Base-by-base conservation (phyloP, 768 basidiomycete species). In the Paxillus ammoniavirescens region DNA sequence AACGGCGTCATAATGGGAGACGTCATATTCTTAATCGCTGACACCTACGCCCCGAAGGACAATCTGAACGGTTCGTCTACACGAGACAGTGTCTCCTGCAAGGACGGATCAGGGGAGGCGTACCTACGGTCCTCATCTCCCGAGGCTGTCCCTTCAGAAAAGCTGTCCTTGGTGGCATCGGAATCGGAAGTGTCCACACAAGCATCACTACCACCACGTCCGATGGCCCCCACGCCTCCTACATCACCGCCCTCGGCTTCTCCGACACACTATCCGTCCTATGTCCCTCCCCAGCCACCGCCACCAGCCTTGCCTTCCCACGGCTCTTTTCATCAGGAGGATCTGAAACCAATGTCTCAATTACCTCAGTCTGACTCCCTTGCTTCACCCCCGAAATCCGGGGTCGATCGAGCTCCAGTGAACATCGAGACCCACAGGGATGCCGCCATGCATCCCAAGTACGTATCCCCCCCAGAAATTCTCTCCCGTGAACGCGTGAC, bases 311-410 rank as follows among this genome's bases (percentile, higher is more conserved):
- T 54, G 38, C 47, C 55, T 41, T 59, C 60, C 44, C 54, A 46
- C 53, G 52, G 49, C 48, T 23, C 49, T 58, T 52, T 50, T 58
- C 65, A 58, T 54, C 58, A 56, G 60, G 58, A 58, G 55, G 57
- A 56, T 62, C 60, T 59, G 50, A 60, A 57, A 42, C 56, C 59
- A 53, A 51, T 47, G 28, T 28, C 60, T 46, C 67, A 45, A 69
- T 67, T 69, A 67, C 67, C 67, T 67, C 66, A 64, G 26, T 43
- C 3, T 42, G 9, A 14, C 49, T 56, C 57, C 53, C 62, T 60
- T 50, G 54, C 47, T 38, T 56, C 57, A 2, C 57, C 57, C 59
- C 52, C 18, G 58, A 55, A 61, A 60, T 63, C 67, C 57, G 66
- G 66, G 66, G 66, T 62, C 38, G 67, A 67, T 67, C 67, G 59